Conservation (phyloP, 2,329 filamentous ascomycete genomes). For the Ramularia endophylla region DNA sequence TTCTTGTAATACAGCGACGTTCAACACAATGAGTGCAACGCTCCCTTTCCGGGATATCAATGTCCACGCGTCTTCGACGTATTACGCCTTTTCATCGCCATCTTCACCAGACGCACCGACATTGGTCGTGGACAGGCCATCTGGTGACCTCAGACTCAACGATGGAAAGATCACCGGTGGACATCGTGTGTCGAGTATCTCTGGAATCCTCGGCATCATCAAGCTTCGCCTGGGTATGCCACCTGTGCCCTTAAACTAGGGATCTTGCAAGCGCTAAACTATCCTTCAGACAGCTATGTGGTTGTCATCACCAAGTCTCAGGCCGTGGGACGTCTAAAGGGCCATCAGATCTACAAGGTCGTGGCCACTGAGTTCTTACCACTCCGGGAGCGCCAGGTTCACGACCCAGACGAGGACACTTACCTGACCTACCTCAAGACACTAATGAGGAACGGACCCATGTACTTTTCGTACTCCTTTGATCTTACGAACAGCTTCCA, state of each 20-base stretch:
- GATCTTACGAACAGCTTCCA: constrained; percentile 98
- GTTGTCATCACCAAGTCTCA: constrained; percentile 93
- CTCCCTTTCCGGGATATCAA: constrained; percentile 95
- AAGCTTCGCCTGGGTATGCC: constrained; percentile 78
- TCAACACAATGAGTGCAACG: constrained; percentile 41
- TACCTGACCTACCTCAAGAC: constrained; percentile 78
- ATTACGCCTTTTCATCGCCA: constrained; percentile 95
- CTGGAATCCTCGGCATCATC: constrained; percentile 90
- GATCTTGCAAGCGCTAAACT: not conserved
- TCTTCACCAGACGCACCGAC: constrained; percentile 85
- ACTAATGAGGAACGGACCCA: constrained; percentile 74
- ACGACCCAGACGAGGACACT: constrained; percentile 89
- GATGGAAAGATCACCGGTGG: constrained; percentile 70
- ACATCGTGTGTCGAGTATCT: constrained; percentile 87
- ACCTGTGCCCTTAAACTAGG: not conserved
- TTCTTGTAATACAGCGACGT: not conserved
- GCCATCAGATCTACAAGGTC: constrained; percentile 94
- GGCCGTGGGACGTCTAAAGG: constrained; percentile 83
- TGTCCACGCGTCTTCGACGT: constrained; percentile 81
- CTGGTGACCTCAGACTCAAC: constrained; percentile 79
- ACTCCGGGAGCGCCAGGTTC: constrained; percentile 83
- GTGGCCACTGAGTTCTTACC: constrained; percentile 87
- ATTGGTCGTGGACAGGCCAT: constrained; percentile 83
- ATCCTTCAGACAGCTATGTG: constrained; percentile 79
- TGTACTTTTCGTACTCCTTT: constrained; percentile 98